phyloP scores from a whole-genome alignment of 192 early-diverging fungal species.

The Coemansia sp. region DNA sequence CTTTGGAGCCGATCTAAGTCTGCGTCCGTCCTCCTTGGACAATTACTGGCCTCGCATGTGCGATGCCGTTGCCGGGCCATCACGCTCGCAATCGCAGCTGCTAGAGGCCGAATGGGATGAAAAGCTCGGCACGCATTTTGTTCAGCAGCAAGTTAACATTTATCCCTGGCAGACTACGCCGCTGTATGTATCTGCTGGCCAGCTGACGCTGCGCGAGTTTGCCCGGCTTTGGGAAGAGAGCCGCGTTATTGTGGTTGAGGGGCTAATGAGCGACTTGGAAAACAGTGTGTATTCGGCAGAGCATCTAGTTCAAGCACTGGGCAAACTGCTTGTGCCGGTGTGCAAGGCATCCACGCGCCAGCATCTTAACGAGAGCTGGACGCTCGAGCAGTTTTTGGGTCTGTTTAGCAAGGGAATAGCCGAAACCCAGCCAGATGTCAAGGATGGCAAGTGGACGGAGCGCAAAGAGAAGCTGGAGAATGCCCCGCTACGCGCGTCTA shows the following conservation, averaged over 20 bases:
- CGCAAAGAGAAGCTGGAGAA: background rate
- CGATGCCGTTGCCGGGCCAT: conserved; percentile 16
- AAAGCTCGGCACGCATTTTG: conserved; percentile 12
- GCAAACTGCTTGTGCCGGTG: conserved; percentile 5
- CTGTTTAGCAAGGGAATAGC: conserved; percentile 8
- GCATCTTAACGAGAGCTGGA: conserved; percentile 6
- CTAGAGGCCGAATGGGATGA: conserved; percentile 27
- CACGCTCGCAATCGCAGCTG: conserved; percentile 20
- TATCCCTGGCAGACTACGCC: conserved; percentile 22
- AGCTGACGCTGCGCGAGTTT: conserved; percentile 38
- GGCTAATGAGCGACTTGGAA: conserved; percentile 12
- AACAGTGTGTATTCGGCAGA: conserved; percentile 14
- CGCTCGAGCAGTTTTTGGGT: conserved; percentile 17
- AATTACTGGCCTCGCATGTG: background rate
- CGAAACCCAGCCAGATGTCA: background rate
- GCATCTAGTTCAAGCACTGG: conserved; percentile 11
- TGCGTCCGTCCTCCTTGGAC: conserved; percentile 14
- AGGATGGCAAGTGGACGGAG: background rate
- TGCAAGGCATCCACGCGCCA: conserved; percentile 2
- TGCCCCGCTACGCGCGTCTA: conserved; percentile 12
- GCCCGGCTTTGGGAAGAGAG: conserved; percentile 30
- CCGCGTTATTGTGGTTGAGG: conserved; percentile 31
- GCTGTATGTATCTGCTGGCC: conserved; percentile 18
- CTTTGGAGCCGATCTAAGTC: conserved; percentile 13
- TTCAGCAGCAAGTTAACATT: background rate